These are phyloP conservation scores for Tothia fuscella DNA, from an alignment of 2,329 filamentous ascomycete species.

Conservation along the genomic window DNA sequence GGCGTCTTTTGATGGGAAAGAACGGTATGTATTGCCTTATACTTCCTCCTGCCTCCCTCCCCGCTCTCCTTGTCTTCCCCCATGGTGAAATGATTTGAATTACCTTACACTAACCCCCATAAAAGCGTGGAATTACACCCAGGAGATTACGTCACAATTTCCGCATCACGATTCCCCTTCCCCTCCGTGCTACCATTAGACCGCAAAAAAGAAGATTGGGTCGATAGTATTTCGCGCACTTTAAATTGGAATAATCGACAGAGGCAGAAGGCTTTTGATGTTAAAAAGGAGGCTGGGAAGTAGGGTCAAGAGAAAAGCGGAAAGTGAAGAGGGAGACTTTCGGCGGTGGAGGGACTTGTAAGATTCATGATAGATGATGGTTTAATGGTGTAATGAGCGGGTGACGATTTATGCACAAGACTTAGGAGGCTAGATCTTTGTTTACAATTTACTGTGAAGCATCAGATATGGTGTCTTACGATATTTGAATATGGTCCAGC, in stretches of 20 bases:
- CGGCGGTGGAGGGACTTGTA: too few relatives aligned
- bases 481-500: too few relatives aligned
- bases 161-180: constrained; percentile 69
- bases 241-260: constrained; percentile 72
- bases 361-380: too few relatives aligned
- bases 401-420: too few relatives aligned
- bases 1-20: constrained; percentile 95
- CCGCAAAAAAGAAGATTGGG: constrained; percentile 63
- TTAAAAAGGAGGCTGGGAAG: neutral
- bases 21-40: constrained; percentile 42
- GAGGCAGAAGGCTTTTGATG: constrained; percentile 53
- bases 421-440: too few relatives aligned
- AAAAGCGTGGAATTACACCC: constrained; percentile 53
- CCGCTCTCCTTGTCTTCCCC: neutral
- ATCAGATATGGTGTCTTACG: too few relatives aligned
- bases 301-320: too few relatives aligned
- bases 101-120: neutral
- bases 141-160: constrained; percentile 77
- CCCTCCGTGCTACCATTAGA: constrained; percentile 62
- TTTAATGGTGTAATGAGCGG: too few relatives aligned
- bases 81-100: neutral
- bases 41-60: neutral
- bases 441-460: too few relatives aligned
- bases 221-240: constrained; percentile 68
- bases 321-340: too few relatives aligned